Evolutionary conservation across 78 protist species (phyloP).

Genomic region (Bigelowiella natans): DNA sequence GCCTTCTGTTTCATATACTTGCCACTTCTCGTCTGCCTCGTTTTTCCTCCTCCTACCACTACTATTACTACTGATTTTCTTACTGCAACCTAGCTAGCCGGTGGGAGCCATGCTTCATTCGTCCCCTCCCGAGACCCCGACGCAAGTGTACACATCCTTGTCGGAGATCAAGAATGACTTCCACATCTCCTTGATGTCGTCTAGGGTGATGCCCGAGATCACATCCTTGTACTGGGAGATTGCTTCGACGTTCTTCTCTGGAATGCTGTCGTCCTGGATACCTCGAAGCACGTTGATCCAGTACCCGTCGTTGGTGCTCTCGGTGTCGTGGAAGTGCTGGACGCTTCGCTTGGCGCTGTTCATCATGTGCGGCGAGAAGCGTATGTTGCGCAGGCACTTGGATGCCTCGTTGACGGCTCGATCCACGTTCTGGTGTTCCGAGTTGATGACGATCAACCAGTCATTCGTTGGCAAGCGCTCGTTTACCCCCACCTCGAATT

Average conservation of each 20-base stretch:
- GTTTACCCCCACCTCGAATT: not conserved
- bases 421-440: not conserved
- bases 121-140: not conserved
- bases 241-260: not conserved
- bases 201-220: not conserved
- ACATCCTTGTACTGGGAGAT: not conserved
- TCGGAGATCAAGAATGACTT: not conserved
- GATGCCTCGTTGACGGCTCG: not conserved
- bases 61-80: too few relatives aligned
- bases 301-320: not conserved
- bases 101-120: too few relatives aligned
- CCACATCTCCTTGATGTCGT: not conserved
- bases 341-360: not conserved
- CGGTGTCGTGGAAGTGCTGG: not conserved
- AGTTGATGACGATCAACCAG: not conserved
- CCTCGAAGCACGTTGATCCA: not conserved
- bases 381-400: not conserved
- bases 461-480: not conserved
- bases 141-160: not conserved
- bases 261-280: not conserved
- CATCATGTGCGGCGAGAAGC: not conserved
- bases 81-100: too few relatives aligned
- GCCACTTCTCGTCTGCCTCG: too few relatives aligned
- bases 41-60: too few relatives aligned
- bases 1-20: too few relatives aligned